These are phyloP conservation scores for Talaromyces thailandensis DNA, from an alignment of 495 filamentous ascomycete species.

Conservation along the genomic window DNA sequence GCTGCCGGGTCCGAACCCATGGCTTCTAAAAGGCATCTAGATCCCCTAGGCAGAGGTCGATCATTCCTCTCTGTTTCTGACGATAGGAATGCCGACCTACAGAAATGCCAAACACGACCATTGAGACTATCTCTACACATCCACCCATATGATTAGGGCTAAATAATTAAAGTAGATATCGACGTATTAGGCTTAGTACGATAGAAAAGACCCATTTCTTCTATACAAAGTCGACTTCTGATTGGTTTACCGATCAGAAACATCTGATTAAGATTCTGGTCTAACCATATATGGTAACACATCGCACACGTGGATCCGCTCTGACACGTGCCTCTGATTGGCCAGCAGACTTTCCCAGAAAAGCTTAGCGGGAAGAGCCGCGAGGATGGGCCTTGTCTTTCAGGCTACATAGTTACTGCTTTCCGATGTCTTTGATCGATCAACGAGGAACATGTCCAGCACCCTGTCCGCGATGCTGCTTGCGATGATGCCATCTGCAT, in stretches of 20 bases:
- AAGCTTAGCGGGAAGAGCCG: not conserved
- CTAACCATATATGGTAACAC: not conserved
- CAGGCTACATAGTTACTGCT: not conserved
- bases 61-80: no score
- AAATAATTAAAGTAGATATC: not conserved
- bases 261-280: not conserved
- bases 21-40: no score
- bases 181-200: not conserved
- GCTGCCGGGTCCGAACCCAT: no score
- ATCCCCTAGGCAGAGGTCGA: no score
- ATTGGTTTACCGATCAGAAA: not conserved
- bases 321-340: not conserved
- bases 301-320: not conserved
- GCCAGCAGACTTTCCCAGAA: not conserved
- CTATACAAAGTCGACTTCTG: no score
- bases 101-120: no score
- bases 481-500: not conserved
- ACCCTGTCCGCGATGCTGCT: not conserved
- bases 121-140: no score
- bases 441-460: not conserved
- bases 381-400: not conserved
- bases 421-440: not conserved
- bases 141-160: no score
- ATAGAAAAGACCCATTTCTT: not conserved
- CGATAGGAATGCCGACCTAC: no score